Evolutionary conservation across 768 basidiomycete species (phyloP), one percentile per base, ranked within the genome.

Genomic region (Sarcomyxa edulis): DNA sequence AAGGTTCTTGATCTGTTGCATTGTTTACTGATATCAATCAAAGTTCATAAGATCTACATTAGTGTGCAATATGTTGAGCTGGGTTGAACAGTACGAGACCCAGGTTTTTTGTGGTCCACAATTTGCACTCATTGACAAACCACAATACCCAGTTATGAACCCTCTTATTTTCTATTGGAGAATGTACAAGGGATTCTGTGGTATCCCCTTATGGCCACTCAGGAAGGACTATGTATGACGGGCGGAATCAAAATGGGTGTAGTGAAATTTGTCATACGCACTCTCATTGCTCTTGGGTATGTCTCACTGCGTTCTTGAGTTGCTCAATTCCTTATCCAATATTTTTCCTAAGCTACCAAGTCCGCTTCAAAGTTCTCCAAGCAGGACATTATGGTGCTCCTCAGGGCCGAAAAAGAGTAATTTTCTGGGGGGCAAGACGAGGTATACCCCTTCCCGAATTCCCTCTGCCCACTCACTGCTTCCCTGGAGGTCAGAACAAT

Each of bases 331-430:
- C 39, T 40, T 32, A 0, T 30, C n/a, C 11, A 4, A 32, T n/a
- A 47, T 41, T 26, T 24, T 19, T 18, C 10, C 19, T 12, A 38
- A 78, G 78, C 1, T 88, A 88, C 51, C 85, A 89, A 59, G 76
- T 74, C 2, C 72, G 66, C 14, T 76, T 72, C 56, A 73, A 70
- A n/a, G 58, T 81, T 11, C 61, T 87, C 0, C 81, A 89, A 49
- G 80, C 84, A 16, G 76, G 69, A 0, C 76, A 78, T 24, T 86
- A 86, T 55, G 86, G 86, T 19, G 70, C 73, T 15, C 84, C 86
- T 12, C 86, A 89, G 59, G 63, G 68, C 32, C 75, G 86, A 7
- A 59, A 65, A 19, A 68, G 86, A 12, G 69, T 87, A 9, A 82
- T 89, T 31, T 78, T 88, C 52, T 72, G 71, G 66, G 83, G 72